phyloP scores from a whole-genome alignment of 306 rosid species.

The Lupinus albus region DNA sequence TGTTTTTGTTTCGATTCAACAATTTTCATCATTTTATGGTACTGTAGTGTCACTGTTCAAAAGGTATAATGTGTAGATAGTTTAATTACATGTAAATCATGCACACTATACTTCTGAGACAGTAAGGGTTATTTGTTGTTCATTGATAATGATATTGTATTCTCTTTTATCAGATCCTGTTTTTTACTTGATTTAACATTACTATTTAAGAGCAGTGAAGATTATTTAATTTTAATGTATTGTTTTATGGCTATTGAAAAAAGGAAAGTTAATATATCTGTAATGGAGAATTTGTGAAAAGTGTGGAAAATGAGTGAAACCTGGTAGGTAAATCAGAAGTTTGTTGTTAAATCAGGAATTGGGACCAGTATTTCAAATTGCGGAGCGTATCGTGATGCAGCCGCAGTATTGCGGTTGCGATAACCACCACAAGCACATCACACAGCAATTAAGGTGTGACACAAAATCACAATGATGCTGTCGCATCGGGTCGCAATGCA shows the following conservation, averaged over 20 bases:
- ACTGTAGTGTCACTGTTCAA: not conserved
- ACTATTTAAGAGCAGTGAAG: constrained; percentile 28
- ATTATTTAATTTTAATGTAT: constrained; percentile 3
- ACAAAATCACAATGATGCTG: too few species aligned
- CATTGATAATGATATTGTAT: constrained; percentile 25
- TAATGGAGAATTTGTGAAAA: not conserved
- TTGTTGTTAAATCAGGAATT: constrained; percentile 10
- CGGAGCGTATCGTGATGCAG: too few species aligned
- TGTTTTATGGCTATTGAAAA: not conserved
- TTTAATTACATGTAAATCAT: constrained; percentile 4
- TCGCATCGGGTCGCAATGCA: too few species aligned
- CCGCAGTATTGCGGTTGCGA: too few species aligned
- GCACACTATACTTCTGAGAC: not conserved
- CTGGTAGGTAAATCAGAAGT: not conserved
- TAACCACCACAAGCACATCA: too few species aligned
- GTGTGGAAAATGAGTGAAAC: not conserved
- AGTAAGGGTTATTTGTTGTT: constrained; percentile 1
- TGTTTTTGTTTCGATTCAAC: not conserved
- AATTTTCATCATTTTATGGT: not conserved
- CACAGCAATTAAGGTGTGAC: too few species aligned
- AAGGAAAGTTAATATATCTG: not conserved
- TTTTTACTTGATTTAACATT: constrained; percentile 28
- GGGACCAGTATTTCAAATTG: too few species aligned
- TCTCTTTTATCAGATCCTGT: constrained; percentile 17
- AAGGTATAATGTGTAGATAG: not conserved